Evolutionary conservation across 1,139 yeast genomes (phyloP), one percentile per base, ranked within the genome.

Genomic region (Tardiomyces depauwii): DNA sequence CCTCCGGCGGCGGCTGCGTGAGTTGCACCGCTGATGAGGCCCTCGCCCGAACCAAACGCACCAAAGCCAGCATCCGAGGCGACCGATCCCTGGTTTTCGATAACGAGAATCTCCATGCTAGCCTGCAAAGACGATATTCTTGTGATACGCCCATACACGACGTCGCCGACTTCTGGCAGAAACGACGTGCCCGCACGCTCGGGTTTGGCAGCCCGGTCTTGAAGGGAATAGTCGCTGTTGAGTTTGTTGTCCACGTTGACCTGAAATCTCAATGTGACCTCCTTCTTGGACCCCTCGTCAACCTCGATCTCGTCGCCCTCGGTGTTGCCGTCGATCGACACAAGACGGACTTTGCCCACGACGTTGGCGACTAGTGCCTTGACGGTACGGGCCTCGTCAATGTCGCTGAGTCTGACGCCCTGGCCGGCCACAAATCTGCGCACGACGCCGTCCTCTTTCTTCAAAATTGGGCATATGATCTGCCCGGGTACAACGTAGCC

Each of bases 131-230:
- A 67, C 16, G 76, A 72, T 42, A 91, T 73, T 54, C 81, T 75
- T 16, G 82, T 79, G 25, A 91, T 84, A 46, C 80, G 72, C 0
- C 87, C 88, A 21, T 91, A 68, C 2, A 93, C 96, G 13, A 82
- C 64, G 61, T 89, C 96, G 41, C 86, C 84, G 53, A 87, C 96
- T 52, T 78, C 77, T 2, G 98, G 97, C 47, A 91, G 69, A 49
- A 71, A 70, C 25, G 66, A 65, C 44, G 58, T 56, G 19, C 62
- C 55, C 1, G 60, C 52, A 14, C 62, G 53, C 3, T 61, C 59
- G 12, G 55, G 53, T 11, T 48, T 39, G 14, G 43, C 12, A 14
- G 27, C n/a, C 21, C 27, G 25, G 11, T 48, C 57, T 38, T 45
- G 45, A 30, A 39, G 52, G 9, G 55, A 52, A 33, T 57, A 56